These are phyloP conservation scores for Arthrinium phaeospermum DNA, from an alignment of 2,329 filamentous ascomycete species.

Conservation along the genomic window DNA sequence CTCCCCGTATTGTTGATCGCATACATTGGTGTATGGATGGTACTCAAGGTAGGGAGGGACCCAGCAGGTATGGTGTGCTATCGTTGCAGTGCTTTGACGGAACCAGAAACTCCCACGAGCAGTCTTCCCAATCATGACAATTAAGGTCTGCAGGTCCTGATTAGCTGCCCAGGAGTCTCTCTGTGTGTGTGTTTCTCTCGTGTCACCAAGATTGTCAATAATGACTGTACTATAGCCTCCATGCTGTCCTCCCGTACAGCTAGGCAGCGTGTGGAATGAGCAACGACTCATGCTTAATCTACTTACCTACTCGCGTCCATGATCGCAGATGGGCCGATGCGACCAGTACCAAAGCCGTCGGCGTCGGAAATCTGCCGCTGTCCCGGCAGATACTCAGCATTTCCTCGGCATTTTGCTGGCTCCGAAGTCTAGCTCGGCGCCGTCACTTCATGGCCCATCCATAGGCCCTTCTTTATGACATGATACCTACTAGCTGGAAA, in stretches of 20 bases:
- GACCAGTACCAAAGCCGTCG: not conserved
- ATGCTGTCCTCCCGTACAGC: not conserved
- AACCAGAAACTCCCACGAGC: conserved; percentile 4
- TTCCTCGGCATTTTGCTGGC: not conserved
- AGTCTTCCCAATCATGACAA: not conserved
- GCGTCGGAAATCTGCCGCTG: not conserved
- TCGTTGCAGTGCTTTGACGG: not conserved
- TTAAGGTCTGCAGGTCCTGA: conserved; percentile 2
- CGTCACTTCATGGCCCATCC: not conserved
- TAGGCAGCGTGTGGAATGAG: not conserved
- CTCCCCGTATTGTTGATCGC: not conserved
- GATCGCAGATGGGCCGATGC: not conserved
- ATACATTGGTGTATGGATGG: not conserved
- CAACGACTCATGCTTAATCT: not conserved
- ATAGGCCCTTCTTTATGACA: conserved; percentile 8
- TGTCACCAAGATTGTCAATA: conserved; percentile 6
- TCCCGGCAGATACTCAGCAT: not conserved
- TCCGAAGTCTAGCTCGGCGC: conserved; percentile 16
- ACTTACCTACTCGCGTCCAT: not conserved
- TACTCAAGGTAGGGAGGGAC: not conserved
- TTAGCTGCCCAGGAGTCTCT: not conserved
- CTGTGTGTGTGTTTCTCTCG: not conserved
- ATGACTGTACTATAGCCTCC: conserved; percentile 8
- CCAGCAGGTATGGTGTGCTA: conserved; percentile 5
- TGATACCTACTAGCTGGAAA: not conserved